Percentiles rank a stretch among this genome's conserved stretches.
These are phyloP conservation scores for Xylona heveae DNA, from an alignment of 495 filamentous ascomycete species.

Conservation along the genomic window DNA sequence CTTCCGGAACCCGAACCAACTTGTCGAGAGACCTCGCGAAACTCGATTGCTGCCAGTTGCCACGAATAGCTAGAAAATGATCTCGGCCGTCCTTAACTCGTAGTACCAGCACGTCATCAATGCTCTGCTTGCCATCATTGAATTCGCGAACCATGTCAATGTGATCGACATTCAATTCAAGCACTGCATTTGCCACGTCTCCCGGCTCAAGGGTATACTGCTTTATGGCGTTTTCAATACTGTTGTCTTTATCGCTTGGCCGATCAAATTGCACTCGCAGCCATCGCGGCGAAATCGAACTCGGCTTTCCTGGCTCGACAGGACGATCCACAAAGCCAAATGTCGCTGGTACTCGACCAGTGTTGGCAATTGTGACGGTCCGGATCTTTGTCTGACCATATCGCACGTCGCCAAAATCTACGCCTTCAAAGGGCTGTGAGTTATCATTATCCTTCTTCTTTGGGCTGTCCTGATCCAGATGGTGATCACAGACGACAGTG, in stretches of 20 bases:
- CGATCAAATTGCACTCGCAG: constrained; percentile 39
- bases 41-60: constrained; percentile 57
- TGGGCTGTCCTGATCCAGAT: constrained; percentile 10
- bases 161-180: constrained; percentile 41
- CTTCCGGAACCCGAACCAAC: constrained; percentile 64
- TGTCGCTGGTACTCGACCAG: constrained; percentile 52
- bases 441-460: constrained; percentile 11
- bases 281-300: constrained; percentile 33
- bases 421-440: constrained; percentile 22
- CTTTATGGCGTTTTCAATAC: constrained; percentile 11
- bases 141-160: constrained; percentile 41
- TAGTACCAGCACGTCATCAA: constrained; percentile 83
- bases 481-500: constrained; percentile 60
- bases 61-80: constrained; percentile 70
- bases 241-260: constrained; percentile 16
- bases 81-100: constrained; percentile 69
- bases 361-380: constrained; percentile 73
- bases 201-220: constrained; percentile 55
- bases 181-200: constrained; percentile 47
- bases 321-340: constrained; percentile 56
- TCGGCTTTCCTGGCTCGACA: constrained; percentile 21
- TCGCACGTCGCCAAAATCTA: constrained; percentile 56
- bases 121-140: constrained; percentile 38
- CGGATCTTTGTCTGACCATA: constrained; percentile 43
- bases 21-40: constrained; percentile 71